Percentiles rank a stretch among this genome's conserved stretches.
Conservation (phyloP, 768 basidiomycete genomes). For the Lyophyllum decastes region DNA sequence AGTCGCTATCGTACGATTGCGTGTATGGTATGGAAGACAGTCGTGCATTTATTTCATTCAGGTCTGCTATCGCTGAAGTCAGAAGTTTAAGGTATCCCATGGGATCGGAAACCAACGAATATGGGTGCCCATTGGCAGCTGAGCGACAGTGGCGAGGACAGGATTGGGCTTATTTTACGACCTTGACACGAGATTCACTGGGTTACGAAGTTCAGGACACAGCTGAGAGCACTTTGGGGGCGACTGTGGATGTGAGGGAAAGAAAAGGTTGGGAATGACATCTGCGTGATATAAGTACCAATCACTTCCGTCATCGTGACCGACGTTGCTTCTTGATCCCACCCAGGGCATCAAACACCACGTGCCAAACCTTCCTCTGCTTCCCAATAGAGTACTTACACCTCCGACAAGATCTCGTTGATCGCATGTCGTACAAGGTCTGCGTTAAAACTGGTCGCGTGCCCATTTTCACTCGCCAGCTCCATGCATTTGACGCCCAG, state of each 20-base stretch:
- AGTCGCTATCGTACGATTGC: slow-evolving; percentile 1
- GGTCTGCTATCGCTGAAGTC: not conserved
- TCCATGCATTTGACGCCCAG: slow-evolving; percentile 63
- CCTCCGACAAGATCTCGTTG: slow-evolving; percentile 24
- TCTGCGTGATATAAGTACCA: slow-evolving; percentile 7
- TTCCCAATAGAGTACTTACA: slow-evolving; percentile 1
- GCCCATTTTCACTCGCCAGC: slow-evolving; percentile 32
- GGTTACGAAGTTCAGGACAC: not conserved
- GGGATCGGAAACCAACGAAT: slow-evolving; percentile 7
- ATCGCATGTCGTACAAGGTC: slow-evolving; percentile 45
- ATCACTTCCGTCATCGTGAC: slow-evolving; percentile 11
- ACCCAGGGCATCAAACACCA: not conserved
- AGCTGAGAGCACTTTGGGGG: not conserved
- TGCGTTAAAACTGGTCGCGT: slow-evolving; percentile 43
- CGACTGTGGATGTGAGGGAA: not conserved
- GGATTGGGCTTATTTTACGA: not conserved
- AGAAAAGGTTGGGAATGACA: not conserved
- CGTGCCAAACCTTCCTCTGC: slow-evolving; percentile 10
- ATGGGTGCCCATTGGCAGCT: not conserved
- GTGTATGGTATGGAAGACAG: slow-evolving; percentile 1
- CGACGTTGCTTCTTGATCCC: not conserved
- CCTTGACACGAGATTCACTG: not conserved
- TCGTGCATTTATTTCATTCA: not conserved
- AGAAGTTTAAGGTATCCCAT: not conserved
- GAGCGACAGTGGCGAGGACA: not conserved